Evolutionary conservation across 495 filamentous ascomycete genomes (phyloP).

Genomic region (Hypoxylon crocopeplum): DNA sequence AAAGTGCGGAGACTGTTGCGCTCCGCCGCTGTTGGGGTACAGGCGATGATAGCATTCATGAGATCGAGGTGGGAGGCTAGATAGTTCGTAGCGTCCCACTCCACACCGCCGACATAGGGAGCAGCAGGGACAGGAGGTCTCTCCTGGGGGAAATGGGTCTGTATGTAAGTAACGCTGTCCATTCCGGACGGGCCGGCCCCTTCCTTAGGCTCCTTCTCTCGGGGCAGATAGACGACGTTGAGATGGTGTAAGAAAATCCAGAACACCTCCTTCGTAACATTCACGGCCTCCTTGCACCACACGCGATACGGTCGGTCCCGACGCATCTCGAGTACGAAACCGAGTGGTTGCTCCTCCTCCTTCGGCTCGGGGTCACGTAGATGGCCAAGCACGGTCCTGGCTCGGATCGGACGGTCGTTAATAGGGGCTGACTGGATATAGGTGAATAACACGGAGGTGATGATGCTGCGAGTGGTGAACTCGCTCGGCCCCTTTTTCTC

Average conservation of each 20-base stretch:
- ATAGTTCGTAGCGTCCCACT: slow-evolving; percentile 99
- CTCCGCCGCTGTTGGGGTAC: slow-evolving; percentile 70
- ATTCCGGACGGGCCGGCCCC: slow-evolving; percentile 35
- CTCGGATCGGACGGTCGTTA: slow-evolving; percentile 63
- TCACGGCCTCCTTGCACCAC: slow-evolving; percentile 90
- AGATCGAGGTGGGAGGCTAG: slow-evolving; percentile 91
- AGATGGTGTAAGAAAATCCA: slow-evolving; percentile 98
- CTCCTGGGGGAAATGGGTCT: slow-evolving; percentile 83
- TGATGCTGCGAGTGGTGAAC: slow-evolving; percentile 88
- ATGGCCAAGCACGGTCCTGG: slow-evolving; percentile 74
- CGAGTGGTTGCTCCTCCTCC: slow-evolving; percentile 75
- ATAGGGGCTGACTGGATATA: slow-evolving; percentile 70
- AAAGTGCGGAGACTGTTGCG: slow-evolving; percentile 81
- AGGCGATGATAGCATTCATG: slow-evolving; percentile 89
- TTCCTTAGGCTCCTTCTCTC: slow-evolving; percentile 39
- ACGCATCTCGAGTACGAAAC: slow-evolving; percentile 89
- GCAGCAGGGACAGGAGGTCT: slow-evolving; percentile 91
- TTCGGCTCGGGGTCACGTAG: slow-evolving; percentile 80
- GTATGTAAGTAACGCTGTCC: slow-evolving; percentile 58
- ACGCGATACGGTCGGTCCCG: slow-evolving; percentile 86
- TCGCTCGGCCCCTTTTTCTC: slow-evolving; percentile 97
- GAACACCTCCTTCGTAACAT: slow-evolving; percentile 97
- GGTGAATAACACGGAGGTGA: slow-evolving; percentile 84
- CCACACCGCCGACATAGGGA: slow-evolving; percentile 95
- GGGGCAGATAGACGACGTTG: slow-evolving; percentile 77